Evolutionary conservation across 2,329 filamentous ascomycete genomes (phyloP), one percentile per base, ranked within the genome.

Genomic region (Cladosporium colombiae): DNA sequence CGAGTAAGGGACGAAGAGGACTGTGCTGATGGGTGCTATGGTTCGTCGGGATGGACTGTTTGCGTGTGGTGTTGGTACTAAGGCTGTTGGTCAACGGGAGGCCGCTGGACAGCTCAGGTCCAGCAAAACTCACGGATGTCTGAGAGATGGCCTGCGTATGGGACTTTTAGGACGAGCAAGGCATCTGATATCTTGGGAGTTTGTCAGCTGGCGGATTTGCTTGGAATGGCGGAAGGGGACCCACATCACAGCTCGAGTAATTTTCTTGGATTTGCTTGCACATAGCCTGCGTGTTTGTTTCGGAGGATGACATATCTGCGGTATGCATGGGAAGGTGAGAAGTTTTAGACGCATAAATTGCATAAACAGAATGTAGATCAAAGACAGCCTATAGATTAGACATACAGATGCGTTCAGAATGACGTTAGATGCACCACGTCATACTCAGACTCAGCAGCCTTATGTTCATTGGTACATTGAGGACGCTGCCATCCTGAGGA

Each of bases 121-220:
- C 5, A 3, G 1, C 18, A 33, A 18, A 4, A 1, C 74, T 70
- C 75, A 87, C 85, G 74, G 62, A 88, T 81, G 74, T 92, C 89
- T 44, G 87, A 80, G 44, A 93, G 78, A 74, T 88, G 88, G 63
- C 91, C 90, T 29, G 88, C 89, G 56, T 85, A 83, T 13, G 88
- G 83, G 10, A 89, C 84, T 66, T 89, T 84, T 57, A 93, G 82
- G 73, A 89, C 91, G 64, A 91, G 82, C 1, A 93, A 83, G 6
- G 89, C 89, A 75, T 93, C 90, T 13, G 90, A 91, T 67, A 92
- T 81, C 82, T 31, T 55, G 27, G 6, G 8, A 8, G 8, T 31
- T 31, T 13, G 18, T 55, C 29, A 55, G 52, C 29, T 55, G 14
- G 5, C n/a, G 27, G 27, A 11, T 13, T 21, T 13, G 3, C 31